Percentiles rank a stretch among this genome's conserved stretches.
Evolutionary conservation across 2,329 filamentous ascomycete species (phyloP).

Genomic region (Fusarium sp.): DNA sequence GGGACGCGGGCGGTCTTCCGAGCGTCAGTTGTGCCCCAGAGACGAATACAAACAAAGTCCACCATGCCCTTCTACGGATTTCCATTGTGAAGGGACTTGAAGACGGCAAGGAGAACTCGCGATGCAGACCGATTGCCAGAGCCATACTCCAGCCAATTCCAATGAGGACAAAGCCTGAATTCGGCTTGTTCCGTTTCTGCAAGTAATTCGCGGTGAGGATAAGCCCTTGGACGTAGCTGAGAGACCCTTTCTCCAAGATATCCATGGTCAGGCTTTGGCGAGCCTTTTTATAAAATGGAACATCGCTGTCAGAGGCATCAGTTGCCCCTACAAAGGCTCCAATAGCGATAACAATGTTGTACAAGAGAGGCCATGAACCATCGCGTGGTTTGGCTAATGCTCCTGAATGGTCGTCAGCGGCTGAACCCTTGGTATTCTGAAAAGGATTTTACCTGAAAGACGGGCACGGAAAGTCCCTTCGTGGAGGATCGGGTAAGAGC

Average conservation of each 20-base stretch:
- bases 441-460: too few species aligned
- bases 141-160: conserved; percentile 62
- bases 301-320: conserved; percentile 5
- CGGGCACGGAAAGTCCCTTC: too few species aligned
- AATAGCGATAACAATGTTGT: conserved; percentile 51
- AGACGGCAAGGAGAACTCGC: conserved; percentile 50
- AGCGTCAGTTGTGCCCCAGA: conserved; percentile 36
- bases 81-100: conserved; percentile 46
- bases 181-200: conserved; percentile 56
- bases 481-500: too few species aligned
- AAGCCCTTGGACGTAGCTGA: too few species aligned
- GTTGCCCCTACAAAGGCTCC: conserved; percentile 49
- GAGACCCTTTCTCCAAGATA: too few species aligned
- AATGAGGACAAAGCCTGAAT: conserved; percentile 62
- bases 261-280: too few species aligned
- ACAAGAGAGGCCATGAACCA: conserved; percentile 42
- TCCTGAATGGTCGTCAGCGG: too few species aligned
- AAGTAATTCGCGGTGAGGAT: too few species aligned
- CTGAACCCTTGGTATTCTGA: too few species aligned
- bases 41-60: conserved; percentile 54
- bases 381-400: conserved; percentile 8
- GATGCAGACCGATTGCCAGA: conserved; percentile 60
- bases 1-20: conserved; percentile 22
- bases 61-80: conserved; percentile 50
- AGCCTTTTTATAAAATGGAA: too few species aligned